phyloP scores from a whole-genome alignment of 2,329 filamentous ascomycete species.

The Talaromyces pinophilus region DNA sequence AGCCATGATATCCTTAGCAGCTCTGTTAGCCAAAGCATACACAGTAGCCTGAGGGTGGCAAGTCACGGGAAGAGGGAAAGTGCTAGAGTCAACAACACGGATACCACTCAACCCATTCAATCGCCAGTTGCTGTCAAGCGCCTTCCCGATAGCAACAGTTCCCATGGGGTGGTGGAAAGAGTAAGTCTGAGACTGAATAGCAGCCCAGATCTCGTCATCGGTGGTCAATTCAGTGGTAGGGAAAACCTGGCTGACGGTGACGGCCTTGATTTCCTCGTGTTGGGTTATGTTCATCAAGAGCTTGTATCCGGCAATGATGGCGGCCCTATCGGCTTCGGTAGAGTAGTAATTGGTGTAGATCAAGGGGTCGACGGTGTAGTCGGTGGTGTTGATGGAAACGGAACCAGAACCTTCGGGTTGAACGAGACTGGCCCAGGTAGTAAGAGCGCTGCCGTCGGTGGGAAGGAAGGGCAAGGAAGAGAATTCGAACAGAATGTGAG shows the following conservation, averaged over 20 bases:
- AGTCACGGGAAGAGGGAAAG: neutral
- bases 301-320: slow-evolving; percentile 1
- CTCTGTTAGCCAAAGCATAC: slow-evolving; percentile 1
- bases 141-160: neutral
- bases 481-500: slow-evolving; percentile 37
- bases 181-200: neutral
- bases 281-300: neutral
- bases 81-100: neutral
- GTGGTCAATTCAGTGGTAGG: neutral
- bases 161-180: slow-evolving; percentile 12
- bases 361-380: slow-evolving; percentile 41
- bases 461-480: slow-evolving; percentile 31
- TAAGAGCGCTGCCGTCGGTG: slow-evolving; percentile 35
- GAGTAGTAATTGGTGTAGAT: slow-evolving; percentile 52
- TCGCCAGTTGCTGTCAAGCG: neutral
- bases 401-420: slow-evolving; percentile 49
- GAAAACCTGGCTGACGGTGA: neutral
- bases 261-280: neutral
- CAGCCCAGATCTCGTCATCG: neutral
- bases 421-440: slow-evolving; percentile 37
- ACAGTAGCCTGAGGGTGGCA: neutral
- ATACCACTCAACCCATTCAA: neutral
- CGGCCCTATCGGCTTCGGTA: slow-evolving; percentile 41
- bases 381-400: slow-evolving; percentile 43
- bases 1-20: slow-evolving; percentile 1